phyloP scores from a whole-genome alignment of 495 filamentous ascomycete species.

The Cetradonia linearis region DNA sequence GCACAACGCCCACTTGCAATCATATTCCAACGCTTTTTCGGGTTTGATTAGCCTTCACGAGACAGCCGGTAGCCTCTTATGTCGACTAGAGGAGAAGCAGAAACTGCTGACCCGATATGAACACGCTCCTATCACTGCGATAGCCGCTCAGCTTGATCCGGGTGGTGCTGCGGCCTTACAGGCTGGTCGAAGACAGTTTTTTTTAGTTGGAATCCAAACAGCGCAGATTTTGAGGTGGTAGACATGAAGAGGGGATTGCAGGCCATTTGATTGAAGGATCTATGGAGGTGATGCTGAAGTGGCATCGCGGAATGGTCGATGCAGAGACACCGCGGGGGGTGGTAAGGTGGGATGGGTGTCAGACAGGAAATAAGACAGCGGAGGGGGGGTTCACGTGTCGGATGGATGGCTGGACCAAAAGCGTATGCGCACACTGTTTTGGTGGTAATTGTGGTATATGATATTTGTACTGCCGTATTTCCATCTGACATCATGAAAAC shows the following conservation, averaged over 20 bases:
- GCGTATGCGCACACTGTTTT: too few species aligned
- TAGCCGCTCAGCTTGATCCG: neutral
- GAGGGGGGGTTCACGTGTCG: neutral
- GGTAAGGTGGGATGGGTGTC: constrained; percentile 1
- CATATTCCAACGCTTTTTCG: constrained; percentile 49
- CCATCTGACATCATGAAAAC: too few species aligned
- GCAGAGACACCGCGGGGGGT: neutral
- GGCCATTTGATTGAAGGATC: neutral
- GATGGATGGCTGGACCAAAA: too few species aligned
- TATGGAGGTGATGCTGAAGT: neutral
- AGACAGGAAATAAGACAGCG: neutral
- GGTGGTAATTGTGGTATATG: too few species aligned
- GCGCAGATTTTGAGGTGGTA: neutral
- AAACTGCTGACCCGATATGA: neutral
- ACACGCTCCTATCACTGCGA: constrained; percentile 2
- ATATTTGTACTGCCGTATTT: too few species aligned
- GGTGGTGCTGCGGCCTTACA: neutral
- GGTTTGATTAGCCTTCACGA: constrained; percentile 38
- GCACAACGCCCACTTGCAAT: constrained; percentile 32
- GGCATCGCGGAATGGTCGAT: constrained; percentile 7
- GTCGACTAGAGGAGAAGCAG: neutral
- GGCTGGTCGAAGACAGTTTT: neutral
- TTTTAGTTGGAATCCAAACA: constrained; percentile 8
- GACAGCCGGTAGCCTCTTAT: neutral
- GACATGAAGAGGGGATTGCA: neutral